phyloP scores from a whole-genome alignment of 306 rosid genomes.

The Fragaria ananassa region DNA sequence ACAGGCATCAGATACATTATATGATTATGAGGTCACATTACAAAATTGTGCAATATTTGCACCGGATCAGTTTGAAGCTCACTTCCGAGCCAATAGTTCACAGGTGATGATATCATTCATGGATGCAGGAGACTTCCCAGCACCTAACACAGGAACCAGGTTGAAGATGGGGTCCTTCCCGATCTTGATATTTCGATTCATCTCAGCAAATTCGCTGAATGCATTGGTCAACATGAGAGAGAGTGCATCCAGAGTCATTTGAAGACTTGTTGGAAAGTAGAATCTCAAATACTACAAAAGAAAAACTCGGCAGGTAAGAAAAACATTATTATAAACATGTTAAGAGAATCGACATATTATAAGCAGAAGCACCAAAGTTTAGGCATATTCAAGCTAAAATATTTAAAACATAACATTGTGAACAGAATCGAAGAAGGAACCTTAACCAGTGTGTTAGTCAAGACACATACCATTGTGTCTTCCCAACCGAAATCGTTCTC shows the following conservation, averaged over 20 bases:
- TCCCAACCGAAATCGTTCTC: constrained; percentile 65
- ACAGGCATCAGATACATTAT: not conserved
- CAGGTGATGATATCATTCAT: constrained; percentile 68
- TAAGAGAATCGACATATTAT: not conserved
- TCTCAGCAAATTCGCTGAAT: constrained; percentile 51
- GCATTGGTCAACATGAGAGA: constrained; percentile 49
- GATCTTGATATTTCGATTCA: constrained; percentile 30
- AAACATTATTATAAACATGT: not conserved
- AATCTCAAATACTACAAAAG: constrained; percentile 69
- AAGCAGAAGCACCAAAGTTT: not conserved
- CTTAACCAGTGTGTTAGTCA: not conserved
- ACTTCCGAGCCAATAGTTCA: constrained; percentile 67
- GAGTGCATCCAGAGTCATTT: constrained; percentile 43
- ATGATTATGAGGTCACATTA: not conserved
- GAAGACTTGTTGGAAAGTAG: constrained; percentile 58
- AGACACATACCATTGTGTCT: constrained; percentile 60
- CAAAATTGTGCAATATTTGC: constrained; percentile 1
- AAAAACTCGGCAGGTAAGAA: constrained; percentile 13
- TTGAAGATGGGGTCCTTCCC: constrained; percentile 66
- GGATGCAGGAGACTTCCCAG: constrained; percentile 59
- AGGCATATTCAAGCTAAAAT: not conserved
- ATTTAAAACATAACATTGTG: not conserved
- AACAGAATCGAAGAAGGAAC: not conserved
- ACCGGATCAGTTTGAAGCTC: not conserved
- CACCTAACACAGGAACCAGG: constrained; percentile 79